Conservation (phyloP, 2,329 filamentous ascomycete species). For the Allantophomopsis cytisporea region DNA sequence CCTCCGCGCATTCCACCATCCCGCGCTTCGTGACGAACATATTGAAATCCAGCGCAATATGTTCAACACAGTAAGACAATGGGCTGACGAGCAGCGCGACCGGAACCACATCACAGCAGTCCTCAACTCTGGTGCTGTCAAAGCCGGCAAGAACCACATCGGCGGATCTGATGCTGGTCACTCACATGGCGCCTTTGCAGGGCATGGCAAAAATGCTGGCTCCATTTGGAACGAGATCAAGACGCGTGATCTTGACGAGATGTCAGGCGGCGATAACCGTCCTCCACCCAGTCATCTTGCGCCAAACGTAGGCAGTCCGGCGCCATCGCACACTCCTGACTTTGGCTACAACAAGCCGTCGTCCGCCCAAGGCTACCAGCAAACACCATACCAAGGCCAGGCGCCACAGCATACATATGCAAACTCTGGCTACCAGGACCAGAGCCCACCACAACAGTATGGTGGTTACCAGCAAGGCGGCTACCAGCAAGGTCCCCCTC, state of each 20-base stretch:
- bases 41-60: constrained; percentile 77
- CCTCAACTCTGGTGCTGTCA: constrained; percentile 76
- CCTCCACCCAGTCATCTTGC: constrained; percentile 10
- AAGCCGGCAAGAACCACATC: constrained; percentile 66
- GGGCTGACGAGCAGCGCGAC: constrained; percentile 59
- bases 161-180: constrained; percentile 22
- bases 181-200: constrained; percentile 19
- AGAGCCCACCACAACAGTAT: not conserved
- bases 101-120: constrained; percentile 56
- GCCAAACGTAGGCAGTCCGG: constrained; percentile 14
- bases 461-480: constrained; percentile 2
- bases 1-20: constrained; percentile 79
- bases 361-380: not conserved
- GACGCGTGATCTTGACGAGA: constrained; percentile 40
- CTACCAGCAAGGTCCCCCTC: constrained; percentile 5
- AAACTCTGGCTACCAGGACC: not conserved
- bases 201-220: constrained; percentile 42
- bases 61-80: constrained; percentile 74
- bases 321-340: constrained; percentile 4
- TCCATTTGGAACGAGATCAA: constrained; percentile 49
- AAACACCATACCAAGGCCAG: constrained; percentile 1
- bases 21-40: constrained; percentile 61
- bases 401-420: not conserved
- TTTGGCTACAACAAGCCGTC: constrained; percentile 7
- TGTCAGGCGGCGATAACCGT: constrained; percentile 33